Conservation (phyloP, 176 grass and related monocot genomes). For the Paspalum notatum region DNA sequence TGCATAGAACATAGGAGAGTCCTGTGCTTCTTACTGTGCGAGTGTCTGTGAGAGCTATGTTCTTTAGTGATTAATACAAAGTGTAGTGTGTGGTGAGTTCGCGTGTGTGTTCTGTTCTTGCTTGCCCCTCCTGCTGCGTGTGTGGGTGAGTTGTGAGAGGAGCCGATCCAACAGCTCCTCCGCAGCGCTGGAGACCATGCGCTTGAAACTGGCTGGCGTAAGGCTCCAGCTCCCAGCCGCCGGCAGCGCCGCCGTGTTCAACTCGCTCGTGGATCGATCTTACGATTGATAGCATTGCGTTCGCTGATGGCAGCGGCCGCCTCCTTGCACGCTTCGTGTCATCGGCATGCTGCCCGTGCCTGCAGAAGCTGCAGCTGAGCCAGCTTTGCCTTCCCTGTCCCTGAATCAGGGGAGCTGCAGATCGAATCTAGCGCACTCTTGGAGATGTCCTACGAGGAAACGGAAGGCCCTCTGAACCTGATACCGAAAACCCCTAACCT, state of each 20-base stretch:
- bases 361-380: not conserved
- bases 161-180: no score
- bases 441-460: not conserved
- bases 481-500: not conserved
- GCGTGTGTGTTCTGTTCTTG: no score
- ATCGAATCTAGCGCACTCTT: not conserved
- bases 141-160: no score
- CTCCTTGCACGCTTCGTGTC: not conserved
- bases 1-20: no score
- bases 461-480: not conserved
- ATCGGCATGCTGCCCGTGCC: not conserved
- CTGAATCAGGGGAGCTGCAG: not conserved
- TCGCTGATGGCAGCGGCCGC: not conserved
- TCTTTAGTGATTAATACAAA: no score
- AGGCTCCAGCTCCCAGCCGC: not conserved
- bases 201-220: not conserved
- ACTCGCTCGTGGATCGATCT: not conserved
- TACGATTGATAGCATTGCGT: not conserved
- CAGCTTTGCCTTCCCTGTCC: not conserved
- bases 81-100: no score
- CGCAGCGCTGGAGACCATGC: not conserved
- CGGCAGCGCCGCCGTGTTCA: not conserved
- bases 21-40: no score
- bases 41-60: no score
- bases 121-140: not conserved